Evolutionary conservation across 2,329 filamentous ascomycete genomes (phyloP), one percentile per base, ranked within the genome.

Genomic region (Ilyonectria destructans): DNA sequence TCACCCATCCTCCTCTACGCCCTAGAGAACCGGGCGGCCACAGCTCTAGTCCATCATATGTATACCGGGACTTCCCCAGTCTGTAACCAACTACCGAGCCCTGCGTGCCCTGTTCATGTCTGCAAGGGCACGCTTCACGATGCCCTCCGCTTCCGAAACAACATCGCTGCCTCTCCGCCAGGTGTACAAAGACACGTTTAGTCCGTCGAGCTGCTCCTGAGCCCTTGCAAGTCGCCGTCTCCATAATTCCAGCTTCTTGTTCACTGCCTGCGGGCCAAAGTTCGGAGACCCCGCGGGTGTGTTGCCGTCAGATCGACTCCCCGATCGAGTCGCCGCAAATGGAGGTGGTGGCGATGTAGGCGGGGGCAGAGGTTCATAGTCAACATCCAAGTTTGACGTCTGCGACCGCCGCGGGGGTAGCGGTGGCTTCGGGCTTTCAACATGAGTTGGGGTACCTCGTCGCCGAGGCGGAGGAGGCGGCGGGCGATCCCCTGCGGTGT

Each of bases 141-240:
- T 86, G 15, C 85, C 88, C 60, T 90, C 85, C 3, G 92, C 90
- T 79, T 93, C 91, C 1, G 84, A 84, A 63, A 89, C 84, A 8
- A 93, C 91, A 82, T 96, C 93, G 31, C 86, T 84, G 0, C 93
- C 93, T 12, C 87, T 87, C 48, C 92, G 86, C 93, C 93, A 96
- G 21, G 88, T 93, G 70, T 92, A 89, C 40, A 96, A 78, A 71
- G 87, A 82, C 1, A 96, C 91, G 4, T 91, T 91, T 45, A 90
- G 83, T 6, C 84, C 82, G n/a, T 89, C 88, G 10, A 96, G 84
- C 45, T 83, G 80, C 33, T 89, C 83, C 70, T 92, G 89, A 4
- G 93, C 93, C 51, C 88, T 83, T 48, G 86, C 87, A 82, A 93
- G 88, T 46, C 93, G 83, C 63, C 90, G 87, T 69, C 86, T 85